A percentile compares a stretch with the other conserved stretches of the same genome.
Evolutionary conservation across 2,329 filamentous ascomycete species (phyloP).

Genomic region (Boeremia exigua): DNA sequence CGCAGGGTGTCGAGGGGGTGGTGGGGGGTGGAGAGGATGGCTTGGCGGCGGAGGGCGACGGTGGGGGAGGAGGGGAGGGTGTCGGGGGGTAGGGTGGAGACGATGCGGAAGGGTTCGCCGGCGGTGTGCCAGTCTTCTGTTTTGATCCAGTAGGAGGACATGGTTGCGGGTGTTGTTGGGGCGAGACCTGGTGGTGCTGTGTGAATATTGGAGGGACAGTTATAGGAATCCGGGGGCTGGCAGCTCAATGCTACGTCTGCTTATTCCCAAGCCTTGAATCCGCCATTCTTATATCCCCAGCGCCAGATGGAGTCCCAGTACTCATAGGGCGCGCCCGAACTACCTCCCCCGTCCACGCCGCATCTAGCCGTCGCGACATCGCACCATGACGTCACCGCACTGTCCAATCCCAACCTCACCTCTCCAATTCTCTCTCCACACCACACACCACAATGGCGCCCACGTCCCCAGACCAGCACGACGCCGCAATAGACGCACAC

Average conservation of each 20-base stretch:
- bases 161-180: too few relatives aligned
- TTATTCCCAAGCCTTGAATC: too few relatives aligned
- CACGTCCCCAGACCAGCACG: conserved; percentile 1
- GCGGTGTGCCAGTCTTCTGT: conserved; percentile 20
- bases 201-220: too few relatives aligned
- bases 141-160: conserved; percentile 12
- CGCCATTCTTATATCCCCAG: too few relatives aligned
- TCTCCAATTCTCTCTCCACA: neutral
- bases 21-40: neutral
- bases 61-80: conserved; percentile 5
- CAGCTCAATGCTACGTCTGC: too few relatives aligned
- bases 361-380: neutral
- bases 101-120: conserved; percentile 20
- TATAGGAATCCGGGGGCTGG: too few relatives aligned
- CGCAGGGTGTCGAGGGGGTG: conserved; percentile 13
- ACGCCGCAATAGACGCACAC: conserved; percentile 11
- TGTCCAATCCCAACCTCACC: neutral
- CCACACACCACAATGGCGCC: conserved; percentile 1
- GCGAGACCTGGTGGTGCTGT: too few relatives aligned
- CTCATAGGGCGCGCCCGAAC: too few relatives aligned
- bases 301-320: too few relatives aligned
- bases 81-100: neutral
- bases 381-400: conserved; percentile 5
- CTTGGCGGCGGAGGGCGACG: conserved; percentile 11
- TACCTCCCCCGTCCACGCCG: too few relatives aligned